A percentile compares a stretch with the other conserved stretches of the same genome.
These are phyloP conservation scores for Lodderomyces oxycetoniae DNA, from an alignment of 1,139 yeast genomes.

Conservation along the genomic window DNA sequence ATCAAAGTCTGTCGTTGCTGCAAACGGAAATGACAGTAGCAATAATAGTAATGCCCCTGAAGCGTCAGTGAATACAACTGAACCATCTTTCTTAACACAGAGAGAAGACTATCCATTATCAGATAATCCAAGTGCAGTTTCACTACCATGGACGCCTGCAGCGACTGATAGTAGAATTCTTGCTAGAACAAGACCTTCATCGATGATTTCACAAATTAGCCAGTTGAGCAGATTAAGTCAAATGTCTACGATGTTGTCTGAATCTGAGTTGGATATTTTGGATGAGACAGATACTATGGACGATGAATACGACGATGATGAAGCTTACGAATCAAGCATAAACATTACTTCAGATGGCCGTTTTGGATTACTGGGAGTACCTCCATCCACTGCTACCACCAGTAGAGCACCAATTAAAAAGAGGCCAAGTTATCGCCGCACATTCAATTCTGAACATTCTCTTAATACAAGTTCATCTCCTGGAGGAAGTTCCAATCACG, in stretches of 20 bases:
- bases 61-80: too few species aligned
- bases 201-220: slow-evolving; percentile 62
- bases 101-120: not conserved
- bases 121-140: not conserved
- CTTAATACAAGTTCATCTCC: slow-evolving; percentile 31
- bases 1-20: not conserved
- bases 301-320: slow-evolving; percentile 35
- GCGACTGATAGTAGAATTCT: slow-evolving; percentile 9
- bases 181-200: slow-evolving; percentile 51
- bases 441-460: slow-evolving; percentile 37
- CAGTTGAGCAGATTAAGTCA: slow-evolving; percentile 54
- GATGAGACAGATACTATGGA: slow-evolving; percentile 46
- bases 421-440: slow-evolving; percentile 33
- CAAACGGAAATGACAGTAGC: not conserved
- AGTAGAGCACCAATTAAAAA: slow-evolving; percentile 13
- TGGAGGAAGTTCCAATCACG: slow-evolving; percentile 15
- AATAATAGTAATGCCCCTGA: not conserved
- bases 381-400: slow-evolving; percentile 10
- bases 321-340: slow-evolving; percentile 29
- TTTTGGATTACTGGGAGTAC: not conserved
- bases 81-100: not conserved
- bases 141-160: slow-evolving; percentile 12
- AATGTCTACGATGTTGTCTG: slow-evolving; percentile 48
- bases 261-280: slow-evolving; percentile 39
- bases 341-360: slow-evolving; percentile 24